A percentile compares a stretch with the other conserved stretches of the same genome.
Evolutionary conservation across 2,329 filamentous ascomycete species (phyloP).

Genomic region (Xylogone sp.): DNA sequence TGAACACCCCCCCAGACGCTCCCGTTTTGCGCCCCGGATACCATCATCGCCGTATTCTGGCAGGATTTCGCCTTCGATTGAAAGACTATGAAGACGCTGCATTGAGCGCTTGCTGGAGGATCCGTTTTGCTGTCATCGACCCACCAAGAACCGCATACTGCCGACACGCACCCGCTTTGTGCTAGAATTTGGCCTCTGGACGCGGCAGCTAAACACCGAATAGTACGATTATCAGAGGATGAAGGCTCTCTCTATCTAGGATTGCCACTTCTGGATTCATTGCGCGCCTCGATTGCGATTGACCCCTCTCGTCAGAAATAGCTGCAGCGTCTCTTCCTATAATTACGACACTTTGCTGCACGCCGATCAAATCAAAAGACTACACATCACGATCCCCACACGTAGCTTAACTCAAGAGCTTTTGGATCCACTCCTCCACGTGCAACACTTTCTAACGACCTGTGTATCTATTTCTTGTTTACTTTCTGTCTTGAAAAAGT

Average conservation of each 20-base stretch:
- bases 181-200: neutral
- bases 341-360: neutral
- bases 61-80: neutral
- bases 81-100: neutral
- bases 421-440: neutral
- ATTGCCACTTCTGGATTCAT: neutral
- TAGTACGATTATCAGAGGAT: neutral
- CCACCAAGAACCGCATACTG: neutral
- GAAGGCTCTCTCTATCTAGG: neutral
- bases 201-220: too few species aligned
- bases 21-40: neutral
- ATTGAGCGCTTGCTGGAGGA: neutral
- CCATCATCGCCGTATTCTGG: neutral
- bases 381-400: neutral
- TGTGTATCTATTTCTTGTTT: neutral
- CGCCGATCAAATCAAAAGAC: neutral
- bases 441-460: neutral
- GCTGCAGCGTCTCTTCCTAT: neutral
- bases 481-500: neutral
- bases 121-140: neutral
- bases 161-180: neutral
- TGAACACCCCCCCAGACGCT: neutral
- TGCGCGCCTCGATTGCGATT: neutral
- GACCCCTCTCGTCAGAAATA: neutral
- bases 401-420: neutral